Evolutionary conservation across 495 filamentous ascomycete species (phyloP).

Genomic region (Copromyces sp.): DNA sequence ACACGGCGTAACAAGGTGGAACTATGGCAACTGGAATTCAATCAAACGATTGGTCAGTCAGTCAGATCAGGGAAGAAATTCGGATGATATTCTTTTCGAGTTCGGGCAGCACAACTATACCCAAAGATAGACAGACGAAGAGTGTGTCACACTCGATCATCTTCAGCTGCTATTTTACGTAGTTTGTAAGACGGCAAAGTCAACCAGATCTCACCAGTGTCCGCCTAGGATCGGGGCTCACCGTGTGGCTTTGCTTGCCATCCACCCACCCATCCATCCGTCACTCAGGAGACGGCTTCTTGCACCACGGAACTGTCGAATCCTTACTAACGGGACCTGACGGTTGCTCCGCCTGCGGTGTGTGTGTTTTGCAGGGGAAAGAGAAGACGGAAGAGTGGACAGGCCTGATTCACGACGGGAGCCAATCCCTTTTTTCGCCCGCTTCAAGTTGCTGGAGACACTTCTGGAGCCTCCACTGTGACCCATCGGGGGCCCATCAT

Average conservation of each 20-base stretch:
- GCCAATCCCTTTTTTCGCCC: background rate
- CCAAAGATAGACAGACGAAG: background rate
- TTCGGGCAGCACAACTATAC: background rate
- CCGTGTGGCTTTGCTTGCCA: background rate
- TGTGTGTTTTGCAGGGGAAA: background rate
- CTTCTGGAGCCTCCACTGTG: background rate
- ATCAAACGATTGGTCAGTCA: background rate
- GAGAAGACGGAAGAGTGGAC: background rate
- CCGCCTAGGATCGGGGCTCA: background rate
- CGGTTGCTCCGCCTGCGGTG: background rate
- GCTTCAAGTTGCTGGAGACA: conserved; percentile 1
- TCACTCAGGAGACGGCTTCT: background rate
- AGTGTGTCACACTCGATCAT: background rate
- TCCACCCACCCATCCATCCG: background rate
- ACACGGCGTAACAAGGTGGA: background rate
- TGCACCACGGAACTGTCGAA: background rate
- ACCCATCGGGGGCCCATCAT: background rate
- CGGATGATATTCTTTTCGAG: background rate
- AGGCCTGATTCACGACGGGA: background rate
- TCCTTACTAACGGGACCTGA: background rate
- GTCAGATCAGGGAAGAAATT: background rate
- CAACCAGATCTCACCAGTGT: background rate
- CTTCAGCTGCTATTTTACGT: background rate
- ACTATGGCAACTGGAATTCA: background rate
- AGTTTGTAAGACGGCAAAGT: background rate